These are phyloP conservation scores for Chalciporus chontae DNA, from an alignment of 768 basidiomycete genomes.

Conservation along the genomic window DNA sequence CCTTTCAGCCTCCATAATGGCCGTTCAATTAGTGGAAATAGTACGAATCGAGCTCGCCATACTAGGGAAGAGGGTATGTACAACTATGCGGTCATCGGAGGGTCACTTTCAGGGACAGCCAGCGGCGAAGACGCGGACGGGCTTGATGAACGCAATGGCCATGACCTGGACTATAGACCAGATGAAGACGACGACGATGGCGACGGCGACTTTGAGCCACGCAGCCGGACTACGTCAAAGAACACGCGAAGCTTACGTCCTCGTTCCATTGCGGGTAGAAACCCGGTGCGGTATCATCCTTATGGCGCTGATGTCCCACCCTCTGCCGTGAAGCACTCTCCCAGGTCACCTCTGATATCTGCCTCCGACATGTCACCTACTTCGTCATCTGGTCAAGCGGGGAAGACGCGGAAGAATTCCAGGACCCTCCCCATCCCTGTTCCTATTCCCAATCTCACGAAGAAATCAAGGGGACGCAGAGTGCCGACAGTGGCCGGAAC, in stretches of 20 bases:
- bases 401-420: conserved; percentile 32
- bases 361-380: conserved; percentile 26
- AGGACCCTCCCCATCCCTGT: conserved; percentile 52
- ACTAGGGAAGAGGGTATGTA: conserved; percentile 13
- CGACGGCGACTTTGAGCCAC: conserved; percentile 34
- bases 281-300: conserved; percentile 32
- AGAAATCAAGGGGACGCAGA: conserved; percentile 65
- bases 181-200: conserved; percentile 30
- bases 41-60: conserved; percentile 19
- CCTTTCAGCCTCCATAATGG: conserved; percentile 26
- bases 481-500: conserved; percentile 51
- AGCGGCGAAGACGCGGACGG: conserved; percentile 27
- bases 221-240: conserved; percentile 33
- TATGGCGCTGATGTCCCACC: conserved; percentile 27
- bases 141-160: conserved; percentile 18
- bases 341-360: conserved; percentile 31
- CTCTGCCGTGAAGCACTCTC: conserved; percentile 29
- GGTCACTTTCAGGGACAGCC: conserved; percentile 21
- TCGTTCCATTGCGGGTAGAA: conserved; percentile 32
- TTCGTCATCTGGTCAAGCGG: conserved; percentile 22
- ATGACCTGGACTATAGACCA: conserved; percentile 24
- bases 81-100: conserved; percentile 20
- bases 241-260: conserved; percentile 36
- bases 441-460: conserved; percentile 65
- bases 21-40: conserved; percentile 22